Evolutionary conservation across 768 basidiomycete genomes (phyloP).

Genomic region (Collybiopsis confluens): DNA sequence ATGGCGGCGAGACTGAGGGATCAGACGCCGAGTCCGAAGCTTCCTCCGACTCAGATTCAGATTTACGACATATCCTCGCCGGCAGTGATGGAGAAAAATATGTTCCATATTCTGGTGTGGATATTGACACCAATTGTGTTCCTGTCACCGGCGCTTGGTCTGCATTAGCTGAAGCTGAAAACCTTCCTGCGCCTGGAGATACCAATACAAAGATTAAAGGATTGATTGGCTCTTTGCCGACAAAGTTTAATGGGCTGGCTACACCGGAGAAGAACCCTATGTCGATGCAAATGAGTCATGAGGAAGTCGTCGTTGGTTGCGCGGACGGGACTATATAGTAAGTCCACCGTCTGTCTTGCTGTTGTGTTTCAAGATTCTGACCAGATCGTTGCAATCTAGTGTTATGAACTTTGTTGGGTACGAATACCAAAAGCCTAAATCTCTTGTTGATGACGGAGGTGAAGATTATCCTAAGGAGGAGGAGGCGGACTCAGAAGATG

Average conservation of each 20-base stretch:
- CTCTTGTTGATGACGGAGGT: constrained; percentile 52
- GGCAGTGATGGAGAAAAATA: background rate
- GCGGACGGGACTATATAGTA: constrained; percentile 91
- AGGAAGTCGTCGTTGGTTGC: constrained; percentile 88
- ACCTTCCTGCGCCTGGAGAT: constrained; percentile 24
- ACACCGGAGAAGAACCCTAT: constrained; percentile 92
- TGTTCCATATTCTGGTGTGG: constrained; percentile 31
- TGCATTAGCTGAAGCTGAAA: constrained; percentile 46
- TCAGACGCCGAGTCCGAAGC: constrained; percentile 24
- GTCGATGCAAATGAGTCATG: constrained; percentile 89
- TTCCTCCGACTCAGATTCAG: constrained; percentile 23
- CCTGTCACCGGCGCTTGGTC: constrained; percentile 74
- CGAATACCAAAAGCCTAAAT: constrained; percentile 46
- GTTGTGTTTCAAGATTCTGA: constrained; percentile 12
- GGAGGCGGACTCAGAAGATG: background rate
- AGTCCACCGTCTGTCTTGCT: constrained; percentile 21
- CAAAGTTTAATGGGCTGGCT: constrained; percentile 73
- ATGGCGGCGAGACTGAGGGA: constrained; percentile 17
- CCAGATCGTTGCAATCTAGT: constrained; percentile 22
- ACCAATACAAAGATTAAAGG: constrained; percentile 39
- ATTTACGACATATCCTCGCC: constrained; percentile 7
- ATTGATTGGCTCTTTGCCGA: constrained; percentile 55
- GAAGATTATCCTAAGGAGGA: constrained; percentile 28
- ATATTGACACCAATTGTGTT: constrained; percentile 63
- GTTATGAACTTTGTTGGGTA: constrained; percentile 64